Conservation (phyloP, 805 yeast species). For the Starmerella khaoyaiensis region DNA sequence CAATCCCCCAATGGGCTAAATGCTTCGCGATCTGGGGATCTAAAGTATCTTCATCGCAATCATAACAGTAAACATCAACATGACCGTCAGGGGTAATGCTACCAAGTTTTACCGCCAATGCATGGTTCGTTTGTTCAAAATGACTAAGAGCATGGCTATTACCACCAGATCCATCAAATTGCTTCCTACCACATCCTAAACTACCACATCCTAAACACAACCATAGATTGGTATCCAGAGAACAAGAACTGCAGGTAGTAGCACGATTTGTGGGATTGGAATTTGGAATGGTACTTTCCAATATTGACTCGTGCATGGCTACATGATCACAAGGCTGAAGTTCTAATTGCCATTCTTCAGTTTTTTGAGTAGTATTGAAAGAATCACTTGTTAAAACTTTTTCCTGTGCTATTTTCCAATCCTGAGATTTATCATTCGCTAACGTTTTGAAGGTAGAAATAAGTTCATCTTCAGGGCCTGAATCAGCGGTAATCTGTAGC, state of each 20-base stretch:
- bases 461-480: conserved; percentile 52
- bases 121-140: conserved; percentile 44
- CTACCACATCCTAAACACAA: conserved; percentile 80
- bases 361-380: conserved; percentile 47
- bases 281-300: conserved; percentile 3
- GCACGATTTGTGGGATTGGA: conserved; percentile 3
- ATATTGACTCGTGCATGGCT: conserved; percentile 30
- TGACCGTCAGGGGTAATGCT: conserved; percentile 60
- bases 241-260: conserved; percentile 30
- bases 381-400: conserved; percentile 47
- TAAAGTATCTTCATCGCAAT: conserved; percentile 76
- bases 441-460: conserved; percentile 34
- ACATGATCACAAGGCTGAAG: conserved; percentile 71
- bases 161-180: conserved; percentile 90
- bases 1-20: conserved; percentile 53
- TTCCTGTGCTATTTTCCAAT: conserved; percentile 26
- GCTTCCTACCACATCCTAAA: conserved; percentile 90
- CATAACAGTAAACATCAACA: conserved; percentile 80
- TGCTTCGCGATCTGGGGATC: conserved; percentile 45
- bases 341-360: conserved; percentile 87
- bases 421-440: conserved; percentile 15
- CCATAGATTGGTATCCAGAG: conserved; percentile 71
- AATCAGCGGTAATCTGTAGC: conserved; percentile 50
- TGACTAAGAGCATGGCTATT: conserved; percentile 81
- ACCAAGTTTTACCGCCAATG: conserved; percentile 82